A percentile compares a stretch with the other conserved stretches of the same genome.
phyloP scores from a whole-genome alignment of 2,329 filamentous ascomycete genomes.

The Didymella keratinophila region DNA sequence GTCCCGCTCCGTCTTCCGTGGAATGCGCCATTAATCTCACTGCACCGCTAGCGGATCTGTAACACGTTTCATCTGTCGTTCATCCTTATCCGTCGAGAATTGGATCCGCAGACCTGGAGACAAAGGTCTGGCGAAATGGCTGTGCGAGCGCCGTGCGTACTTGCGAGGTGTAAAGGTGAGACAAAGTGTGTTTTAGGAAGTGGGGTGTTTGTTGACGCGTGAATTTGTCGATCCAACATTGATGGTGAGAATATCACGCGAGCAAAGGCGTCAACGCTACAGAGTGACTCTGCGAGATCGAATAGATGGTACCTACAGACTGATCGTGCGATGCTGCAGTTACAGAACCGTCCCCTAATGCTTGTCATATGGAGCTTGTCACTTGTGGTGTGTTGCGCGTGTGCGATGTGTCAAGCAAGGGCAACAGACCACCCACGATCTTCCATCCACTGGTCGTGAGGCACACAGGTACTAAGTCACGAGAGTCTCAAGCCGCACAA shows the following conservation, averaged over 20 bases:
- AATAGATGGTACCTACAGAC: neutral
- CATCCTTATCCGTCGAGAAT: neutral
- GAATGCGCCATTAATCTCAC: constrained; percentile 1
- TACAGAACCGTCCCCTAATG: neutral
- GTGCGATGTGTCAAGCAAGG: neutral
- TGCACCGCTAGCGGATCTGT: neutral
- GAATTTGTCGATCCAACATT: neutral
- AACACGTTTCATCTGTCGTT: constrained; percentile 8
- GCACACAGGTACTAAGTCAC: neutral
- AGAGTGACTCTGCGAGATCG: neutral
- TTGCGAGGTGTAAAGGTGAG: no score
- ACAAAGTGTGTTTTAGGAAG: neutral
- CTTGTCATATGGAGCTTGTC: constrained; percentile 1
- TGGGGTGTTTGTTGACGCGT: neutral
- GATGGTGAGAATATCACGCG: neutral
- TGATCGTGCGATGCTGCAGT: neutral
- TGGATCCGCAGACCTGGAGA: neutral
- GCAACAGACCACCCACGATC: neutral
- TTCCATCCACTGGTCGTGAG: no score
- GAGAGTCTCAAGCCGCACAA: neutral
- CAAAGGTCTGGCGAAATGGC: neutral
- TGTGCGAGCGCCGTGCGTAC: neutral
- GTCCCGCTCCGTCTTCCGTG: neutral
- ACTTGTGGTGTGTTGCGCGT: neutral
- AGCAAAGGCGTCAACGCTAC: neutral